Conservation (phyloP, 1,284 basidiomycete species). For the Xerocomus cyaneibrunnescens region DNA sequence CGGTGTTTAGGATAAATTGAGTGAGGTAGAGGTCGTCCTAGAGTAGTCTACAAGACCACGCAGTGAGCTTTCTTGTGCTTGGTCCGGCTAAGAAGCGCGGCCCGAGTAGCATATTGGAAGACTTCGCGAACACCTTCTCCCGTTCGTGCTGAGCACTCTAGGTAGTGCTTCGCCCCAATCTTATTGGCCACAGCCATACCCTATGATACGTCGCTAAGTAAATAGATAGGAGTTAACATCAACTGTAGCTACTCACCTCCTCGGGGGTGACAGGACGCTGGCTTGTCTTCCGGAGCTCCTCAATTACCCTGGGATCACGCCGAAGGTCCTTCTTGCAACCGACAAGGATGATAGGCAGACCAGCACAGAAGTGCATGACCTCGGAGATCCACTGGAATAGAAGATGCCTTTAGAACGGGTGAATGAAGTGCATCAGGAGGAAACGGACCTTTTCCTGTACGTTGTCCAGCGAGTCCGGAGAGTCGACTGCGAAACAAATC, state of each 20-base stretch:
- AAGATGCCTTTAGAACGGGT: slow-evolving; percentile 6
- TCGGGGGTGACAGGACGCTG: slow-evolving; percentile 79
- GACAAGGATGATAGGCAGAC: slow-evolving; percentile 86
- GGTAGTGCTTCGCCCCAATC: slow-evolving; percentile 86
- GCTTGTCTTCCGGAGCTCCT: slow-evolving; percentile 79
- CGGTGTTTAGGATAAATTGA: slow-evolving; percentile 22
- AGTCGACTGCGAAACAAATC: slow-evolving; percentile 93
- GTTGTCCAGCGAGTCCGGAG: slow-evolving; percentile 91
- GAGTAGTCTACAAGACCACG: slow-evolving; percentile 52
- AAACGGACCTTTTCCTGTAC: slow-evolving; percentile 87
- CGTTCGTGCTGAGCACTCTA: slow-evolving; percentile 89
- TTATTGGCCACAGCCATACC: slow-evolving; percentile 87
- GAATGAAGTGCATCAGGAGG: background rate
- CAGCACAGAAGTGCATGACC: slow-evolving; percentile 90
- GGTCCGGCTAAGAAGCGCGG: slow-evolving; percentile 61
- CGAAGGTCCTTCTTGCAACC: slow-evolving; percentile 93
- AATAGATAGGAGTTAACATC: background rate
- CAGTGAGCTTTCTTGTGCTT: slow-evolving; percentile 46
- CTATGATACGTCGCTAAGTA: slow-evolving; percentile 37
- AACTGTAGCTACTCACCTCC: slow-evolving; percentile 46
- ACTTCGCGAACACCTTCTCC: slow-evolving; percentile 91
- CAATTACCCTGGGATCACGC: slow-evolving; percentile 74
- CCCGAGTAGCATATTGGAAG: slow-evolving; percentile 87
- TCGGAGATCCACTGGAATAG: slow-evolving; percentile 83
- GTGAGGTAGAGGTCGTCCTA: slow-evolving; percentile 14